Evolutionary conservation across 2,329 filamentous ascomycete genomes (phyloP).

Genomic region (Lizonia empirigonia): DNA sequence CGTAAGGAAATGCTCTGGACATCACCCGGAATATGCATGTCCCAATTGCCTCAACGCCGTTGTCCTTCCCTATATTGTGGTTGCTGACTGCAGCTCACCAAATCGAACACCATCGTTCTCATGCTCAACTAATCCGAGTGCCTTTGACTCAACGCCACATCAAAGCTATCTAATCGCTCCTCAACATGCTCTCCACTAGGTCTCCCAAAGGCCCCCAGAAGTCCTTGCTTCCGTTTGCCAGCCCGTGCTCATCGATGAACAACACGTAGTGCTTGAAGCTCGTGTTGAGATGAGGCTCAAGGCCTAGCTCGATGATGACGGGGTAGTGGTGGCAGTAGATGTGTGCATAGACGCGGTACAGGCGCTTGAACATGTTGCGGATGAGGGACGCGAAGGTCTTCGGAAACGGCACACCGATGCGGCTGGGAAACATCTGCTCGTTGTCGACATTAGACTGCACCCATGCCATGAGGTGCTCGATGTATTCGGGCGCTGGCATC

Average conservation of each 20-base stretch:
- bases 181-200: conserved; percentile 95
- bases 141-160: background rate
- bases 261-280: conserved; percentile 99
- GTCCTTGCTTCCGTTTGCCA: conserved; percentile 86
- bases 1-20: conserved; percentile 9
- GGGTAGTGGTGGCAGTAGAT: conserved; percentile 99
- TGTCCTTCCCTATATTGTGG: conserved; percentile 4
- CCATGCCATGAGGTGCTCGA: conserved; percentile 97
- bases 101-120: background rate
- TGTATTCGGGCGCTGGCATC: conserved; percentile 96
- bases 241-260: conserved; percentile 94
- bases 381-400: conserved; percentile 89
- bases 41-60: conserved; percentile 10
- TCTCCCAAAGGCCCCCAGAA: conserved; percentile 97
- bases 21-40: conserved; percentile 11
- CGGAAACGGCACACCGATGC: conserved; percentile 93
- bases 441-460: conserved; percentile 96
- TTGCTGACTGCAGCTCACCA: background rate
- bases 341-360: conserved; percentile 97
- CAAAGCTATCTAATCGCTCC: conserved; percentile 70
- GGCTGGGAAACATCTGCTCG: conserved; percentile 90
- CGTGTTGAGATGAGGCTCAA: conserved; percentile 97
- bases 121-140: background rate
- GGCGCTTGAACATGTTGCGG: conserved; percentile 98
- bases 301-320: conserved; percentile 89